Conservation (phyloP, 345 rosid species). For the Populus nigra region DNA sequence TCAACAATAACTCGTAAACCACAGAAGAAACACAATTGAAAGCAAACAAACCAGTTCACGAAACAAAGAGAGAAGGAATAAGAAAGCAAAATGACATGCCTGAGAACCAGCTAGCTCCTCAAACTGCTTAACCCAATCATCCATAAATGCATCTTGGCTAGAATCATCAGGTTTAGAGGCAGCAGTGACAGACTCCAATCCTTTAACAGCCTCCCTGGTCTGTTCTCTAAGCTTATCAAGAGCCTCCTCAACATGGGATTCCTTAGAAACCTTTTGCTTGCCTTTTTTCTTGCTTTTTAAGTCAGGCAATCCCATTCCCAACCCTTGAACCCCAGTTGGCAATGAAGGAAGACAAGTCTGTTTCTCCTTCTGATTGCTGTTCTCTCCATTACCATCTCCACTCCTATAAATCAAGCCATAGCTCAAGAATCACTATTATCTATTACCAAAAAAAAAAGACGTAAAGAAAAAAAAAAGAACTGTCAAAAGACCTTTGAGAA, state of each 20-base stretch:
- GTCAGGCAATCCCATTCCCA: slow-evolving; percentile 94
- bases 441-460: not conserved
- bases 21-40: not conserved
- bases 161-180: slow-evolving; percentile 40
- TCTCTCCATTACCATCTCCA: slow-evolving; percentile 33
- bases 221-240: slow-evolving; percentile 84
- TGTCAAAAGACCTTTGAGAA: slow-evolving; percentile 41
- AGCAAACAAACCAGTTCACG: not conserved
- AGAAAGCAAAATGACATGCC: slow-evolving; percentile 37
- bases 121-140: slow-evolving; percentile 97
- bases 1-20: not conserved
- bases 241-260: slow-evolving; percentile 73
- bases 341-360: slow-evolving; percentile 36
- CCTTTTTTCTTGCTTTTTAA: slow-evolving; percentile 81
- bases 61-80: not conserved
- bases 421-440: not conserved
- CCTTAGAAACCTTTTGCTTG: slow-evolving; percentile 59
- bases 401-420: slow-evolving; percentile 34
- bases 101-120: slow-evolving; percentile 83
- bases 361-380: slow-evolving; percentile 18
- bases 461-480: not conserved
- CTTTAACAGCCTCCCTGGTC: slow-evolving; percentile 79
- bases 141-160: slow-evolving; percentile 63
- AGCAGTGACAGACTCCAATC: slow-evolving; percentile 68
- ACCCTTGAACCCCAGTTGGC: slow-evolving; percentile 68